Base-by-base conservation (phyloP, 208 protist species). In the Leishmania martiniquensis region DNA sequence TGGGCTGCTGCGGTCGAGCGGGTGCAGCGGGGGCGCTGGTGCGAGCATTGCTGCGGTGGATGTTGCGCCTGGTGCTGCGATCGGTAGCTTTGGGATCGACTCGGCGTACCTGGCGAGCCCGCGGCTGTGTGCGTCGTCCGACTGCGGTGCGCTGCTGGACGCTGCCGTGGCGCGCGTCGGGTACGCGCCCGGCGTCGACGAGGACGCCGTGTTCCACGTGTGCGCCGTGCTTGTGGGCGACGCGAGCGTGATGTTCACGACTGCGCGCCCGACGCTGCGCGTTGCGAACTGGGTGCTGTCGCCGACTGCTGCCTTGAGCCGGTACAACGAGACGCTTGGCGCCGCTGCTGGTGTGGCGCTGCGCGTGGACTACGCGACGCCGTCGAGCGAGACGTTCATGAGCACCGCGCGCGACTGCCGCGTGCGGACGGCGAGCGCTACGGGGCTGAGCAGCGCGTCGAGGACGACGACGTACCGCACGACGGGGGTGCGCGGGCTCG, bases 71-170 rank as follows among this genome's bases (percentile, higher is more conserved):
- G 83, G 75, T 15, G 37, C 69, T 55, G 62, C 69, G 52, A 84
- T 95, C 71, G 74, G 65, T 32, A 62, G 85, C 76, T 89, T 85
- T 74, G 91, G 91, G 45, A 85, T 93, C 59, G 75, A 86, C 39
- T 74, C 74, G 22, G 66, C 15, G n/a, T 75, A 84, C 34, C 80
- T 95, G 59, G 72, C 65, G 42, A 69, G 25, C 34, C 82, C 84
- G 42, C 73, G 69, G 32, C 73, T 94, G 60, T 89, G 84, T 20
- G 71, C 65, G 42, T 78, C 78, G 57, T 54, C 72, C 25, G 78
- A 81, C 78, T 94, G 90, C 81, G 32, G 42, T 55, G 34, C 22
- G 45, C 57, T 79, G 44, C 49, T 85, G 57, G 51, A 76, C 42
- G 63, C 67, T 29, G 22, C 49, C 5, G 85, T 87, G 45, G 75